Conservation (phyloP, 2,329 filamentous ascomycete genomes). For the Xylaria sp. region DNA sequence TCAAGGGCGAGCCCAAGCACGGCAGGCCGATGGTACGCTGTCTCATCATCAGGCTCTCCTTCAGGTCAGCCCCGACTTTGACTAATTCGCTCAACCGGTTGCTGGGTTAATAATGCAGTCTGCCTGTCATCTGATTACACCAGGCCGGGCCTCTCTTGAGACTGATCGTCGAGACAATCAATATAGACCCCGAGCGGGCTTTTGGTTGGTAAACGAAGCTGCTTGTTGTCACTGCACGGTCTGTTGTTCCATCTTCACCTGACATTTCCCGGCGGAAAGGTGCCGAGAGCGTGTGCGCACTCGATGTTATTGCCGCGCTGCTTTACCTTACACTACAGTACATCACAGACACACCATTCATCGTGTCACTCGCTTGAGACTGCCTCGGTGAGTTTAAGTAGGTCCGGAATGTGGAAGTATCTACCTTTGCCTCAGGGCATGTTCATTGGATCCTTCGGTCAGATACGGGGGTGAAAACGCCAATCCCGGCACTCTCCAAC, state of each 20-base stretch:
- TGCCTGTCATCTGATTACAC: constrained; percentile 38
- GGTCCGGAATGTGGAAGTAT: constrained; percentile 17
- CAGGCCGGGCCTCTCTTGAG: constrained; percentile 24
- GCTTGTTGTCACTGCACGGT: constrained; percentile 29
- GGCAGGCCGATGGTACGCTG: constrained; percentile 36
- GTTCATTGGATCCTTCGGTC: constrained; percentile 29
- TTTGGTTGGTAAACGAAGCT: constrained; percentile 28
- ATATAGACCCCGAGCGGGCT: constrained; percentile 3
- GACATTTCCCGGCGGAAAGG: constrained; percentile 32
- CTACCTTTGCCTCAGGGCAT: constrained; percentile 13
- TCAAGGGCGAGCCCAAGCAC: constrained; percentile 28
- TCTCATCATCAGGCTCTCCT: constrained; percentile 32
- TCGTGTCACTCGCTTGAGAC: constrained; percentile 35
- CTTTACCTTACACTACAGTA: constrained; percentile 24
- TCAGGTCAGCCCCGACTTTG: constrained; percentile 35
- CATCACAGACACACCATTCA: constrained; percentile 1
- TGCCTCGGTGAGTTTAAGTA: constrained; percentile 38
- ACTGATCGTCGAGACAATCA: constrained; percentile 24
- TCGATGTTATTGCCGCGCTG: constrained; percentile 25
- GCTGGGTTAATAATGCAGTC: constrained; percentile 34
- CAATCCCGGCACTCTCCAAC: constrained; percentile 33
- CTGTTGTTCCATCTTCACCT: constrained; percentile 36
- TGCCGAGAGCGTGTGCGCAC: constrained; percentile 22
- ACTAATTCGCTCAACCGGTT: constrained; percentile 33
- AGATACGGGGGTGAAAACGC: constrained; percentile 25